Evolutionary conservation across 805 yeast species (phyloP).

Genomic region (Helenozyma rhizophorensis): DNA sequence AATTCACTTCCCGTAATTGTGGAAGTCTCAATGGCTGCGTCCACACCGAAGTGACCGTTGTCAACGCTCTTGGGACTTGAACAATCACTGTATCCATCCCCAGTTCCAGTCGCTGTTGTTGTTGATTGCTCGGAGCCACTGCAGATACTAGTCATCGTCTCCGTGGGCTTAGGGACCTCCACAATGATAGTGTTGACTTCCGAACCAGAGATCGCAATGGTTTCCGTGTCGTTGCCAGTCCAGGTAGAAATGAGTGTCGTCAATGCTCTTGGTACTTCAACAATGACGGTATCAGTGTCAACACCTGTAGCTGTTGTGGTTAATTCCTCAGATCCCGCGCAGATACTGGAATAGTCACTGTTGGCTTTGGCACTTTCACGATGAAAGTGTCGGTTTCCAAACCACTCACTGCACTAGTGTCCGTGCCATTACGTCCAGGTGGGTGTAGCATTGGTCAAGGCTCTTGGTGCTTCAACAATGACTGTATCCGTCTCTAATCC

Average conservation of each 20-base stretch:
- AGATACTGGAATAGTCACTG: background rate
- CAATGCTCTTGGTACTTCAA: slow-evolving; percentile 7
- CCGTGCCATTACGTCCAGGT: slow-evolving; percentile 8
- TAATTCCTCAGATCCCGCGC: background rate
- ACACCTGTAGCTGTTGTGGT: slow-evolving; percentile 4
- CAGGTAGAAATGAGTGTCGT: slow-evolving; percentile 9
- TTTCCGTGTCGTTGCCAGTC: slow-evolving; percentile 1
- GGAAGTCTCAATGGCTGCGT: slow-evolving; percentile 12
- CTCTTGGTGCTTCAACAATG: no score
- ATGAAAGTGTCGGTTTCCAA: slow-evolving; percentile 1
- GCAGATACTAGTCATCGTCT: background rate
- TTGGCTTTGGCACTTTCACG: background rate
- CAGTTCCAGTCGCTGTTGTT: slow-evolving; percentile 9
- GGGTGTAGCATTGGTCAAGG: background rate
- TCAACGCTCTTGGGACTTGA: background rate
- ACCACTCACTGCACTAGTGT: background rate
- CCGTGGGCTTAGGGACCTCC: slow-evolving; percentile 5
- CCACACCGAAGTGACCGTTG: background rate
- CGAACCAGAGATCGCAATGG: slow-evolving; percentile 1
- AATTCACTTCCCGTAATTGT: slow-evolving; percentile 6
- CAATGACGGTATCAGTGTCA: slow-evolving; percentile 7
- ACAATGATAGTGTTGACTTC: slow-evolving; percentile 5
- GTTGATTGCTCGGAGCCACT: background rate
- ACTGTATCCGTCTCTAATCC: no score
- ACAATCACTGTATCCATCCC: slow-evolving; percentile 2